Conservation (phyloP, 495 filamentous ascomycete genomes). For the Xylaria curta region DNA sequence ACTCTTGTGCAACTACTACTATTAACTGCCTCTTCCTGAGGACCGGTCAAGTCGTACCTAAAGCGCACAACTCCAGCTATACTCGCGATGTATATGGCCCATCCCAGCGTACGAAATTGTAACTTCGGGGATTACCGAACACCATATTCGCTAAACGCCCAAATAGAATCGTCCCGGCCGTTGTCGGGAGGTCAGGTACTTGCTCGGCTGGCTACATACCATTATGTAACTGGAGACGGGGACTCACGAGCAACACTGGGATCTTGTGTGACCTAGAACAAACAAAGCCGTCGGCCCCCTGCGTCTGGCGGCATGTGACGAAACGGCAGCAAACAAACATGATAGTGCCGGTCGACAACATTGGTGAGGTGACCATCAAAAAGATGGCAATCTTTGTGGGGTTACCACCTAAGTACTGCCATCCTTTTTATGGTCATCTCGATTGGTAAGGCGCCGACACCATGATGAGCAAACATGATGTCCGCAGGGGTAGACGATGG, state of each 20-base stretch:
- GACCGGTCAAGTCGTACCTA: not conserved
- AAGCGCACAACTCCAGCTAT: not conserved
- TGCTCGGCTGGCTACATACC: conserved; percentile 12
- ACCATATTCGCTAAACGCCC: conserved; percentile 1
- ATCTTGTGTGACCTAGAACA: conserved; percentile 16
- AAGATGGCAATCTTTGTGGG: too few species aligned
- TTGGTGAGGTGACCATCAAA: too few species aligned
- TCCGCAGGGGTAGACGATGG: too few species aligned
- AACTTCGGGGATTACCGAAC: conserved; percentile 14
- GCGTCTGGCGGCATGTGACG: not conserved
- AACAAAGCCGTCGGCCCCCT: not conserved
- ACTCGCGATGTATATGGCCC: not conserved
- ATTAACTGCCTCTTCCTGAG: not conserved
- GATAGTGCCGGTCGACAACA: too few species aligned
- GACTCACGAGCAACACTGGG: not conserved
- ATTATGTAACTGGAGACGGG: not conserved
- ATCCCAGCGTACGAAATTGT: not conserved
- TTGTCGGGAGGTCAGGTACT: not conserved
- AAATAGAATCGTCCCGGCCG: not conserved
- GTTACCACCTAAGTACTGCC: too few species aligned
- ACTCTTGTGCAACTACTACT: not conserved
- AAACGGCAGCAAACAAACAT: not conserved
- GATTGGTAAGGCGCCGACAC: too few species aligned
- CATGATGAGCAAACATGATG: too few species aligned
- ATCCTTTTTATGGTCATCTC: too few species aligned